Evolutionary conservation across 1,139 yeast species (phyloP).

Genomic region (Yamadazyma conglobata): DNA sequence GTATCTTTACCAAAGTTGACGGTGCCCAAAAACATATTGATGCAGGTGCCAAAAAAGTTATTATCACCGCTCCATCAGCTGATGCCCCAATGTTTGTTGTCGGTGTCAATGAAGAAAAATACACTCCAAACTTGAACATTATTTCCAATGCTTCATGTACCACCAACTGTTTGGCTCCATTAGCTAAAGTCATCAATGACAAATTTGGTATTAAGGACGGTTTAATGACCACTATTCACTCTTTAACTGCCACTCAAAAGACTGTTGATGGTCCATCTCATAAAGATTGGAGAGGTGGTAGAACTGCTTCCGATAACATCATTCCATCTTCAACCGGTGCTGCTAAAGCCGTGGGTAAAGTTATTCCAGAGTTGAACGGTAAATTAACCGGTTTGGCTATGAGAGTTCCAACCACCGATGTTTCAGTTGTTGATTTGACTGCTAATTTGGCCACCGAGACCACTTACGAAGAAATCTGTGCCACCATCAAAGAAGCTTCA

Average conservation of each 20-base stretch:
- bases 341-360: slow-evolving; percentile 83
- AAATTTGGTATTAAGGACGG: slow-evolving; percentile 71
- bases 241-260: slow-evolving; percentile 80
- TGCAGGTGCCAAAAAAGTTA: slow-evolving; percentile 79
- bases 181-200: slow-evolving; percentile 73
- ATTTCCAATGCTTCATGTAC: slow-evolving; percentile 79
- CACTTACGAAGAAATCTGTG: slow-evolving; percentile 66
- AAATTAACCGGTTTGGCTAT: slow-evolving; percentile 76
- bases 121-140: slow-evolving; percentile 59
- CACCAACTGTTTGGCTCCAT: slow-evolving; percentile 78
- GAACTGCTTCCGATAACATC: slow-evolving; percentile 78
- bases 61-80: slow-evolving; percentile 75
- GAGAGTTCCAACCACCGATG: slow-evolving; percentile 78
- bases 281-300: slow-evolving; percentile 88
- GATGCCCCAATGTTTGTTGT: slow-evolving; percentile 80
- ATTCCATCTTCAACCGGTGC: slow-evolving; percentile 84
- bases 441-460: slow-evolving; percentile 55
- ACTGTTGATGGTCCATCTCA: slow-evolving; percentile 81
- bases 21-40: slow-evolving; percentile 69
- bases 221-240: slow-evolving; percentile 79
- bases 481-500: slow-evolving; percentile 58
- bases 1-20: slow-evolving; percentile 69
- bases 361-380: slow-evolving; percentile 72
- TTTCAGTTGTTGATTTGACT: slow-evolving; percentile 47
- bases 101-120: slow-evolving; percentile 69